Percentiles rank a stretch among this genome's conserved stretches.
phyloP scores from a whole-genome alignment of 257 asterid species.

The Scutellaria barbata region DNA sequence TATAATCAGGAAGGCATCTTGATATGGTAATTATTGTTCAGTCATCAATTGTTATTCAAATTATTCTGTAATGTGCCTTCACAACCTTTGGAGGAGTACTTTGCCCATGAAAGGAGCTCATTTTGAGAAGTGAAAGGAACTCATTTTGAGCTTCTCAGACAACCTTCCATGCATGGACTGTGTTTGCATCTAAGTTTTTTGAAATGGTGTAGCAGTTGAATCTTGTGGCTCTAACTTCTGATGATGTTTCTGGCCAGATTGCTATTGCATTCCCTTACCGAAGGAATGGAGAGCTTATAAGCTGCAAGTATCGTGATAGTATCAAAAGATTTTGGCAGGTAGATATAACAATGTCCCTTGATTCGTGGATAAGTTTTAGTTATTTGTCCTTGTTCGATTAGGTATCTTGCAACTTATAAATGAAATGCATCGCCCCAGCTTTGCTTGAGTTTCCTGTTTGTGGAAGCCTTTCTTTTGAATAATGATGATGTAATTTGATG shows the following conservation, averaged over 20 bases:
- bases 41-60: constrained; percentile 4
- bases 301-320: constrained; percentile 88
- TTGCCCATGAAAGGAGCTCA: not conserved
- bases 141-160: not conserved
- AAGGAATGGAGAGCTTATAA: constrained; percentile 71
- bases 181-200: constrained; percentile 18
- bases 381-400: not conserved
- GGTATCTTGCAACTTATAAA: constrained; percentile 5
- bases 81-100: not conserved
- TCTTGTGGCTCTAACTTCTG: not conserved
- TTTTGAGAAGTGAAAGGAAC: too few species aligned
- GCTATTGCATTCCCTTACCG: constrained; percentile 85
- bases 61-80: not conserved
- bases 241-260: constrained; percentile 45
- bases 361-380: constrained; percentile 22
- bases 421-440: not conserved
- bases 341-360: constrained; percentile 9
- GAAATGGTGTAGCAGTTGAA: not conserved
- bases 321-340: constrained; percentile 89
- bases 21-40: constrained; percentile 5
- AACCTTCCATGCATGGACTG: not conserved
- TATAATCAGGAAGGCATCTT: constrained; percentile 22
- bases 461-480: not conserved
- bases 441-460: constrained; percentile 1
- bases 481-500: constrained; percentile 16